Conservation (phyloP, 495 filamentous ascomycete genomes). For the Hypoxylon fragiforme region DNA sequence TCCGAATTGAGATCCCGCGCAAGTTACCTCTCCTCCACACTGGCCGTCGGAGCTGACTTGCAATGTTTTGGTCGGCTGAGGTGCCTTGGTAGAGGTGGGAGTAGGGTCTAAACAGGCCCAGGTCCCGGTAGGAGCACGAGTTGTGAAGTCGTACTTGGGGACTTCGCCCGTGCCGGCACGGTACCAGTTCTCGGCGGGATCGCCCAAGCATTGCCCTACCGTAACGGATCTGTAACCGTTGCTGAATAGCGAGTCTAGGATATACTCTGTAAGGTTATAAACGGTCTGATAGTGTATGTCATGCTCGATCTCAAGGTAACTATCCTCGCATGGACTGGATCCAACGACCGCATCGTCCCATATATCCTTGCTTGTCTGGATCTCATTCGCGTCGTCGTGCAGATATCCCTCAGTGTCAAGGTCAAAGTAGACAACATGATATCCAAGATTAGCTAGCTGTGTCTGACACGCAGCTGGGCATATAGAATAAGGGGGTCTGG, state of each 20-base stretch:
- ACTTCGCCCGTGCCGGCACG: slow-evolving; percentile 41
- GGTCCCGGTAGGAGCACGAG: slow-evolving; percentile 30
- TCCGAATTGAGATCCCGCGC: slow-evolving; percentile 49
- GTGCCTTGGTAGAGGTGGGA: slow-evolving; percentile 13
- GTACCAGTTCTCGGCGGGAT: slow-evolving; percentile 74
- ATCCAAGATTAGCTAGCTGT: slow-evolving; percentile 67
- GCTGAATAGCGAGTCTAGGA: slow-evolving; percentile 60
- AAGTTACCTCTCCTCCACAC: slow-evolving; percentile 57
- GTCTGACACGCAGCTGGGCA: slow-evolving; percentile 64
- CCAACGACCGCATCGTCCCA: slow-evolving; percentile 61
- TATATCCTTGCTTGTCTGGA: slow-evolving; percentile 74
- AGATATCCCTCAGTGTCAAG: slow-evolving; percentile 81
- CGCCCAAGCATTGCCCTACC: slow-evolving; percentile 73
- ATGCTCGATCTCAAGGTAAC: slow-evolving; percentile 72
- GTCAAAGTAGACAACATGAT: slow-evolving; percentile 75
- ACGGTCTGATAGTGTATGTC: slow-evolving; percentile 79
- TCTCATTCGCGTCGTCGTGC: slow-evolving; percentile 59
- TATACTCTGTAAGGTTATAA: slow-evolving; percentile 74
- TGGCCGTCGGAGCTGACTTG: slow-evolving; percentile 53
- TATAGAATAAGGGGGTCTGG: slow-evolving; percentile 73
- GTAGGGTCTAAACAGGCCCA: slow-evolving; percentile 30
- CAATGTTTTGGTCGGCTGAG: slow-evolving; percentile 34
- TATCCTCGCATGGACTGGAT: slow-evolving; percentile 47
- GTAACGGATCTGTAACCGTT: slow-evolving; percentile 70
- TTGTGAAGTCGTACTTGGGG: slow-evolving; percentile 28